These are phyloP conservation scores for Platanthera zijinensis DNA, from an alignment of 106 monocot genomes.

Conservation along the genomic window DNA sequence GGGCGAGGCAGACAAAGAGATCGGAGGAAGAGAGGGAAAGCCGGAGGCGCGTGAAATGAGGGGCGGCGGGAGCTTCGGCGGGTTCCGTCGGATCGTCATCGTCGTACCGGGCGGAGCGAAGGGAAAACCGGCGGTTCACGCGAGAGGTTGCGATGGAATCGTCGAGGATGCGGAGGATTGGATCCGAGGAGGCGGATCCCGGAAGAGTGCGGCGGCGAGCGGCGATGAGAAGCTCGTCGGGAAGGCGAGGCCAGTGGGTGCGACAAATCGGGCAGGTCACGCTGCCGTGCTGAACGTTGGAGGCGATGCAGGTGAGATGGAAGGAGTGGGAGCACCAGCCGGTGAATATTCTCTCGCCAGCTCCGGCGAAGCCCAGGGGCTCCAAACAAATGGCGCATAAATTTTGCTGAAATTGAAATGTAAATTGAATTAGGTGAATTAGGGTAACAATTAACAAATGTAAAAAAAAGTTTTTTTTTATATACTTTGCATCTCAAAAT, in stretches of 20 bases:
- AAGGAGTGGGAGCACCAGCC: slow-evolving; percentile 77
- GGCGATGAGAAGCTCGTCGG: slow-evolving; percentile 38
- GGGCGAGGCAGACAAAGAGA: slow-evolving; percentile 49
- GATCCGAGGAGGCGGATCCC: slow-evolving; percentile 29
- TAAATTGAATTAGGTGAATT: not conserved
- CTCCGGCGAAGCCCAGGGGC: slow-evolving; percentile 26
- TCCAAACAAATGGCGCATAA: slow-evolving; percentile 84
- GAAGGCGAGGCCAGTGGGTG: slow-evolving; percentile 73
- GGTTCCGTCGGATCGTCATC: slow-evolving; percentile 80
- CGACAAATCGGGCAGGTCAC: slow-evolving; percentile 86
- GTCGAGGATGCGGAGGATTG: slow-evolving; percentile 81
- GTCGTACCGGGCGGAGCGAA: slow-evolving; percentile 56
- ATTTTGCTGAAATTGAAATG: slow-evolving; percentile 26
- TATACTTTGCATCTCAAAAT: not conserved
- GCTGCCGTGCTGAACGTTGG: slow-evolving; percentile 81
- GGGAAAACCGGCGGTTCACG: slow-evolving; percentile 67
- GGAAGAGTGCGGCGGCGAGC: slow-evolving; percentile 9
- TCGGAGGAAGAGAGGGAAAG: slow-evolving; percentile 26
- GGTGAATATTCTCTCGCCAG: slow-evolving; percentile 32
- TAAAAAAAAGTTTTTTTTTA: not conserved
- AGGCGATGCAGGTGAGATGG: slow-evolving; percentile 79
- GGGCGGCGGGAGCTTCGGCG: not conserved
- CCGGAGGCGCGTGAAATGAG: slow-evolving; percentile 28
- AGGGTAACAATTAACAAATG: not conserved
- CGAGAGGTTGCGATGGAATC: slow-evolving; percentile 77